These are phyloP conservation scores for Aphanocladium album DNA, from an alignment of 2,329 filamentous ascomycete species.

Conservation along the genomic window DNA sequence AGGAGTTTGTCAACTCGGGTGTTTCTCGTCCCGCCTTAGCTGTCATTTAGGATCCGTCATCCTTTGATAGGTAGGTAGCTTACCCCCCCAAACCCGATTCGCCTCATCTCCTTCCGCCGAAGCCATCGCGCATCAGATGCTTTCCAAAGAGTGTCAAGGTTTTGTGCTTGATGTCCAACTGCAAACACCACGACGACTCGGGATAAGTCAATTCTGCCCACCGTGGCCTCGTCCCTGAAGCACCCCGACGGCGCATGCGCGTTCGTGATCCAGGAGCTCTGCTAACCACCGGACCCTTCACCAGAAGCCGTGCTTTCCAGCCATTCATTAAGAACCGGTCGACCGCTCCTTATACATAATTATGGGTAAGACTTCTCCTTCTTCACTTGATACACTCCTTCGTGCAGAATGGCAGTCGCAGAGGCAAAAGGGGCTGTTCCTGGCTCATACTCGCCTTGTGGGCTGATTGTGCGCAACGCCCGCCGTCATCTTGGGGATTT, in stretches of 20 bases:
- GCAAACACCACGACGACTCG: neutral
- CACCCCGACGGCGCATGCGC: neutral
- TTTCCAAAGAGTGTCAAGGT: neutral
- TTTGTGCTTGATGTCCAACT: neutral
- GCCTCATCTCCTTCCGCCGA: neutral
- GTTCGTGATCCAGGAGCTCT: neutral
- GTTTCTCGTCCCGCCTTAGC: neutral
- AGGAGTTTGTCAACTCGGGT: neutral
- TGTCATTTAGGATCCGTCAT: conserved; percentile 9
- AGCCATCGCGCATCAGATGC: conserved; percentile 1
- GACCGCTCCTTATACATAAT: conserved; percentile 35
- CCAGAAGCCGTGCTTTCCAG: conserved; percentile 28
- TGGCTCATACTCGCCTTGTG: neutral
- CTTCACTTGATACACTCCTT: conserved; percentile 16
- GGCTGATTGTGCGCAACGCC: neutral
- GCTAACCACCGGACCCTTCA: neutral
- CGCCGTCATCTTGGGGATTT: neutral
- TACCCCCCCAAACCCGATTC: neutral
- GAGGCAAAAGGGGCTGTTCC: conserved; percentile 20
- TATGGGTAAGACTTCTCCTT: conserved; percentile 37
- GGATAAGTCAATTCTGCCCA: neutral
- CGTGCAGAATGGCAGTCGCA: conserved; percentile 22
- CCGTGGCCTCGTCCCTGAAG: neutral
- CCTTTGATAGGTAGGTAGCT: conserved; percentile 10
- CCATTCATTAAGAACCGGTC: conserved; percentile 23